These are phyloP conservation scores for Daldinia childiae DNA, from an alignment of 495 filamentous ascomycete genomes.

Conservation along the genomic window DNA sequence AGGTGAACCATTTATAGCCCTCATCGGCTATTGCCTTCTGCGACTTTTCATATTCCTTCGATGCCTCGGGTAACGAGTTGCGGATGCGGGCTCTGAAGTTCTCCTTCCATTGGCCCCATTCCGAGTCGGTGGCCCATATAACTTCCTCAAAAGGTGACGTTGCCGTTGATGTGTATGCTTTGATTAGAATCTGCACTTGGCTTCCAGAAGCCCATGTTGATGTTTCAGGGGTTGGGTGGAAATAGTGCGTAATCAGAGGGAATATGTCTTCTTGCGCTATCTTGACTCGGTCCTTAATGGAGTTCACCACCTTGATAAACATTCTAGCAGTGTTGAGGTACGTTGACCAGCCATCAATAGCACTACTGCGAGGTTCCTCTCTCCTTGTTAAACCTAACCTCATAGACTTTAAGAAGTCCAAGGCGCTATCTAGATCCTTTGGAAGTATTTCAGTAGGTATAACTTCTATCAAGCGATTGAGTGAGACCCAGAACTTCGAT, in stretches of 20 bases:
- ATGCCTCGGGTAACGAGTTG: slow-evolving; percentile 78
- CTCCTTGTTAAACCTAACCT: slow-evolving; percentile 73
- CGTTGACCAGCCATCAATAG: slow-evolving; percentile 71
- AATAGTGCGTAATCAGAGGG: slow-evolving; percentile 51
- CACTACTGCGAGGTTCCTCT: slow-evolving; percentile 76
- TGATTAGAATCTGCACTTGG: slow-evolving; percentile 44
- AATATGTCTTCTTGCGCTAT: slow-evolving; percentile 58
- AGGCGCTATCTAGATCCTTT: slow-evolving; percentile 53
- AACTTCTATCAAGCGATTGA: slow-evolving; percentile 66
- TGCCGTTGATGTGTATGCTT: slow-evolving; percentile 48
- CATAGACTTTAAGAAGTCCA: slow-evolving; percentile 69
- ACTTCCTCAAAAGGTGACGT: slow-evolving; percentile 50
- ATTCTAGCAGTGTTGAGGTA: slow-evolving; percentile 70
- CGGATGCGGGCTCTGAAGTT: slow-evolving; percentile 69
- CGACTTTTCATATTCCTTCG: slow-evolving; percentile 74
- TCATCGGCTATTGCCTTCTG: slow-evolving; percentile 70
- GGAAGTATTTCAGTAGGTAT: slow-evolving; percentile 64
- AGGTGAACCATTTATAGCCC: slow-evolving; percentile 68
- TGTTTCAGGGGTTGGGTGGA: slow-evolving; percentile 50
- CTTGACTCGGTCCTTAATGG: slow-evolving; percentile 41
- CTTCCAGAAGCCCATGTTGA: slow-evolving; percentile 47
- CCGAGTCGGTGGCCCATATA: slow-evolving; percentile 47
- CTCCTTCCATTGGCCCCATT: slow-evolving; percentile 65
- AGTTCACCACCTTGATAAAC: slow-evolving; percentile 52
- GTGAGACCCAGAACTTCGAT: slow-evolving; percentile 73